These are phyloP conservation scores for Plasmodium berghei DNA, from an alignment of 169 alveolate genomes.

Conservation along the genomic window DNA sequence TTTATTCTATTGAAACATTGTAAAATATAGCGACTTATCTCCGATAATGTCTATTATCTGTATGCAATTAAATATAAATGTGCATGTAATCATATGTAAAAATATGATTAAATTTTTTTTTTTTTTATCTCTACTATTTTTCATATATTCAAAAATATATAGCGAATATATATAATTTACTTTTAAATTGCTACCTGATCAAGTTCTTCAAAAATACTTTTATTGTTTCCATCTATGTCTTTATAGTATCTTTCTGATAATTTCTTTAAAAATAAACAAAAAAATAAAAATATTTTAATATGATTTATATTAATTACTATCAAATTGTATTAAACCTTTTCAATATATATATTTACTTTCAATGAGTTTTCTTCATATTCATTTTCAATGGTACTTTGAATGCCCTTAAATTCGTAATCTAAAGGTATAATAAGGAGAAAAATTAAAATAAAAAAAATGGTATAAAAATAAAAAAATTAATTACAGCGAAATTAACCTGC, in stretches of 20 bases:
- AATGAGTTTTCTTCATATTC: constrained; percentile 53
- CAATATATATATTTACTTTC: constrained; percentile 11
- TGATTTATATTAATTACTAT: not conserved
- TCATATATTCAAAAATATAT: not conserved
- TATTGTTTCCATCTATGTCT: constrained; percentile 32
- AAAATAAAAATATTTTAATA: not conserved
- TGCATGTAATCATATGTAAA: not conserved
- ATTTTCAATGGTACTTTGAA: constrained; percentile 10
- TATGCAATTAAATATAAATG: constrained; percentile 6
- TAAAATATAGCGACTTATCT: constrained; percentile 33
- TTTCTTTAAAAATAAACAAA: constrained; percentile 26
- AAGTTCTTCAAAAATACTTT: constrained; percentile 71
- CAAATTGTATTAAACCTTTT: not conserved
- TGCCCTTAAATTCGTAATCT: constrained; percentile 51
- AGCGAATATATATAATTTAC: not conserved
- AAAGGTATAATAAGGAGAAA: not conserved
- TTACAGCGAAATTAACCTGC: constrained; percentile 24
- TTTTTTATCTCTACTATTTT: not conserved
- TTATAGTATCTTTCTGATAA: constrained; percentile 57
- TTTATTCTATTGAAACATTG: constrained; percentile 40
- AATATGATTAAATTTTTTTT: not conserved
- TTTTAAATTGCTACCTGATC: constrained; percentile 36
- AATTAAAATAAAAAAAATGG: not conserved
- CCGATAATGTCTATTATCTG: constrained; percentile 54
- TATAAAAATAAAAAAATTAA: constrained; percentile 3